phyloP scores from a whole-genome alignment of 805 yeast genomes.

The Lipomyces starkeyi region DNA sequence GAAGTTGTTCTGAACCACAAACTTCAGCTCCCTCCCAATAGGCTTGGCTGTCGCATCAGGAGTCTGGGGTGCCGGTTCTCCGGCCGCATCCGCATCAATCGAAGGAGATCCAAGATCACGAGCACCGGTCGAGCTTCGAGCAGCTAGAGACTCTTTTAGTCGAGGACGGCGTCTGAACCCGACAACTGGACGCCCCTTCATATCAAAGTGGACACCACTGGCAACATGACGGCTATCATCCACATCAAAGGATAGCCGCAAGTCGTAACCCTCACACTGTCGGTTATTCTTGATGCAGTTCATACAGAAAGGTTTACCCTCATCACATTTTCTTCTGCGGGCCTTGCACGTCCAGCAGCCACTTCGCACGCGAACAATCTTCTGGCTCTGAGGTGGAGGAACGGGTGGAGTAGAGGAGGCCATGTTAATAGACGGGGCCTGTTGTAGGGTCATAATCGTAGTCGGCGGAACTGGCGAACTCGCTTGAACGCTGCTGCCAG shows the following conservation, averaged over 20 bases:
- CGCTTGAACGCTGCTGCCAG: neutral
- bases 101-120: slow-evolving; percentile 10
- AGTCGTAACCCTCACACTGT: slow-evolving; percentile 39
- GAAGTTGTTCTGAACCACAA: slow-evolving; percentile 31
- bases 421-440: neutral
- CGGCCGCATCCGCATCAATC: neutral
- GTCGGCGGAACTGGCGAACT: slow-evolving; percentile 1
- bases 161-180: slow-evolving; percentile 37
- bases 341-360: slow-evolving; percentile 68
- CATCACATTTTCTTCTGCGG: slow-evolving; percentile 72
- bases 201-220: slow-evolving; percentile 33
- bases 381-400: slow-evolving; percentile 22
- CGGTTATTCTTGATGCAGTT: slow-evolving; percentile 47
- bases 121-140: slow-evolving; percentile 14
- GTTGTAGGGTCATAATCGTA: neutral
- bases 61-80: neutral
- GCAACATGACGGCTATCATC: slow-evolving; percentile 37
- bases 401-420: slow-evolving; percentile 11
- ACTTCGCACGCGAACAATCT: slow-evolving; percentile 46
- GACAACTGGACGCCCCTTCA: slow-evolving; percentile 35
- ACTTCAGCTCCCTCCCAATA: slow-evolving; percentile 27
- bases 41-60: neutral
- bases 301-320: slow-evolving; percentile 64
- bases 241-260: slow-evolving; percentile 38
- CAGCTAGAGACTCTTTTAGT: slow-evolving; percentile 35